Evolutionary conservation across 192 early-diverging fungal genomes (phyloP), one percentile per base, ranked within the genome.

Genomic region (Allomyces javanicus): DNA sequence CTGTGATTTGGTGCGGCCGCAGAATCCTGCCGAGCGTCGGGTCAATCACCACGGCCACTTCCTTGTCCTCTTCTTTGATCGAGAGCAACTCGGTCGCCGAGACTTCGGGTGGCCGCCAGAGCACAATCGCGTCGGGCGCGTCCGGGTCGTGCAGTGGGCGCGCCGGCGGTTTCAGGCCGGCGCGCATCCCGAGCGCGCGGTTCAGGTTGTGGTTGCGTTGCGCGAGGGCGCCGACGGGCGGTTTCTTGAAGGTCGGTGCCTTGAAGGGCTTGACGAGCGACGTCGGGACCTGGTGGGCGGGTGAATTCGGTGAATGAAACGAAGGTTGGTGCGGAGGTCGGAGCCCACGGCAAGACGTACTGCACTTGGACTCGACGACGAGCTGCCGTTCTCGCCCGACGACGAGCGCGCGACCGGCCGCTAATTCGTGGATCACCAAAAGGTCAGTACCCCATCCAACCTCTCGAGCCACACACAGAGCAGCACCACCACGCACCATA

Each of bases 1-100:
- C 97, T 66, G 98, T 94, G 25, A 97, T 81, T 70, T 99, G 92
- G 72, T 99, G 97, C 3, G 94, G 94, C 17, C 97, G 85, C 67
- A 99, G 71, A 26, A 92, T 83, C 64, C 83, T 83, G 1, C 81
- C 83, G 1, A 99, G 78, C 1, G 84, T 74, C 7, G 97, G 97
- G 72, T 99, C 97, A 1, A 87, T 73, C 55, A 58, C 50, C 4
- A 58, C 50, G 17, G 50, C 50, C 50, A 58, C 50, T 6, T 58
- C 21, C 50, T 58, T 58, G 50, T 58, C 50, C 50, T 58, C 50
- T n/a, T 58, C 50, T 12, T 58, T 58, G 3, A 58, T 58, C 50
- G 21, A n/a, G 17, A 58, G 12, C 50, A 21, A 21, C 21, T 58
- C 50, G 17, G 50, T 58, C 50, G 12, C 50, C 3, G 50, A 58